phyloP scores from a whole-genome alignment of 192 early-diverging fungal species.

The Nowakowskiella sp. region DNA sequence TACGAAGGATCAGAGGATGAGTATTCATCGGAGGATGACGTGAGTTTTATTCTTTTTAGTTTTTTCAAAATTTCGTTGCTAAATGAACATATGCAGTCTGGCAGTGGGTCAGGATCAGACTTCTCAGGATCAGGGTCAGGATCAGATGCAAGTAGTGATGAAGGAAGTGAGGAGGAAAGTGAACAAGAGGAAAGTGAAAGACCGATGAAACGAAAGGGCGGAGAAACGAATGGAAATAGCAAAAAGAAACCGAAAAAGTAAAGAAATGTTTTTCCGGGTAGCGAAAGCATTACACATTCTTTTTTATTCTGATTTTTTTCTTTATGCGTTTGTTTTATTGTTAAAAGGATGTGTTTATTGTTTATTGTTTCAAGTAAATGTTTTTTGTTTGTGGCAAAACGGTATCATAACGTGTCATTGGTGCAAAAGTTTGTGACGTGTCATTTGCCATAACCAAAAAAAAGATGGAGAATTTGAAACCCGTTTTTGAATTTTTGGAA shows the following conservation, averaged over 20 bases:
- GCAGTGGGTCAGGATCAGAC: conserved; percentile 6
- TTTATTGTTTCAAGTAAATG: too few relatives aligned
- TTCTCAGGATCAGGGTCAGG: conserved; percentile 24
- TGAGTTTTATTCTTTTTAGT: background rate
- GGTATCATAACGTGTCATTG: too few relatives aligned
- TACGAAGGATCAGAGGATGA: conserved; percentile 9
- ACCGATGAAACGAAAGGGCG: conserved; percentile 40
- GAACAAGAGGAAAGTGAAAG: conserved; percentile 55
- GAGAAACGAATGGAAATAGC: conserved; percentile 4
- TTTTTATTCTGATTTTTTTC: too few relatives aligned
- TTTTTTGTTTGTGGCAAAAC: too few relatives aligned
- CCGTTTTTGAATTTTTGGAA: too few relatives aligned
- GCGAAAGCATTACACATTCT: too few relatives aligned
- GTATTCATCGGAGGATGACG: conserved; percentile 21
- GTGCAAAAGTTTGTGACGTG: too few relatives aligned
- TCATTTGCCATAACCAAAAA: too few relatives aligned
- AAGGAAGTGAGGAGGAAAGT: conserved; percentile 26
- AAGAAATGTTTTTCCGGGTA: conserved; percentile 3
- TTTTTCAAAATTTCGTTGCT: too few relatives aligned
- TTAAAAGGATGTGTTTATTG: too few relatives aligned
- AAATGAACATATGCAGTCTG: background rate
- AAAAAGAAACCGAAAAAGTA: conserved; percentile 3
- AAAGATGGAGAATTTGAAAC: too few relatives aligned
- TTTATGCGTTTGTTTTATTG: too few relatives aligned
- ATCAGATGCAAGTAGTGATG: conserved; percentile 10